A percentile compares a stretch with the other conserved stretches of the same genome.
These are phyloP conservation scores for Linderniella brevidens DNA, from an alignment of 257 asterid species.

Conservation along the genomic window DNA sequence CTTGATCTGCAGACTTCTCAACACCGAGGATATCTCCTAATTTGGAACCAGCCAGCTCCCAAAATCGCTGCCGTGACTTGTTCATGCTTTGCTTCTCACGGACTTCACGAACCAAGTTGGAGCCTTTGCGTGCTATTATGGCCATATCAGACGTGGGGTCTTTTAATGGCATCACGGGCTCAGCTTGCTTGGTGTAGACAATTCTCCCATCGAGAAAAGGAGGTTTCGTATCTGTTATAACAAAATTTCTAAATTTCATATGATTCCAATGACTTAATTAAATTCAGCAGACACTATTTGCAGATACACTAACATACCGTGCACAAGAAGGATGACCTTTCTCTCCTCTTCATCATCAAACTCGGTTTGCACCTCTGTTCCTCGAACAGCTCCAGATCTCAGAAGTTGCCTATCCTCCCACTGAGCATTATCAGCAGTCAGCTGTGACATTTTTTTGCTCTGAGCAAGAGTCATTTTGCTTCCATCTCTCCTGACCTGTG, in stretches of 20 bases:
- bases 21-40: conserved; percentile 93
- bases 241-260: conserved; percentile 13
- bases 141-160: conserved; percentile 99
- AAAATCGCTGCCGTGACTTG: conserved; percentile 91
- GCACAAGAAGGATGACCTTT: conserved; percentile 81
- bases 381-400: conserved; percentile 95
- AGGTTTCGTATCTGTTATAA: conserved; percentile 74
- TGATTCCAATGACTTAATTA: neutral
- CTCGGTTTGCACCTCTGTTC: conserved; percentile 89
- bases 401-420: conserved; percentile 97
- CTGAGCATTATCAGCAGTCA: conserved; percentile 96
- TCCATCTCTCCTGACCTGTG: conserved; percentile 84
- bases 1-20: conserved; percentile 22
- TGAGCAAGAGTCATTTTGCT: conserved; percentile 90
- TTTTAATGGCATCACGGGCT: conserved; percentile 62
- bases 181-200: conserved; percentile 10
- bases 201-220: conserved; percentile 60
- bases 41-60: conserved; percentile 99
- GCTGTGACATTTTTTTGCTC: conserved; percentile 87
- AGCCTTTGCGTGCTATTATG: conserved; percentile 89
- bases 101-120: conserved; percentile 72
- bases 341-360: conserved; percentile 95
- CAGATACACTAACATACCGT: neutral
- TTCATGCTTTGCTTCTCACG: conserved; percentile 86
- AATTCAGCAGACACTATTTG: neutral